phyloP scores from a whole-genome alignment of 1,284 basidiomycete genomes.

The Coniferiporia sulphurascens region DNA sequence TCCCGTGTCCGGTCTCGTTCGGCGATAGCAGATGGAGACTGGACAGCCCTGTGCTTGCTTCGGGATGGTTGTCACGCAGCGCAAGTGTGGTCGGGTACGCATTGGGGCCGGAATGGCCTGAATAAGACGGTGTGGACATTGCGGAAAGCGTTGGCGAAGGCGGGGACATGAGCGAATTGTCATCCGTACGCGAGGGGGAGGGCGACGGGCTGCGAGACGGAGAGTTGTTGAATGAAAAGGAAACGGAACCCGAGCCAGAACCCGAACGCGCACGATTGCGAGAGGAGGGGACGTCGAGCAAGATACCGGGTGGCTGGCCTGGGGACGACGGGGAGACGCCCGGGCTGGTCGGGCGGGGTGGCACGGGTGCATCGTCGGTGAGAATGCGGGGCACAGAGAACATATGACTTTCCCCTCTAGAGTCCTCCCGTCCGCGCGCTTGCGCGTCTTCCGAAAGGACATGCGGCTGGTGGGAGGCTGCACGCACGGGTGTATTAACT shows the following conservation, averaged over 20 bases:
- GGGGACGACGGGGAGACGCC: background rate
- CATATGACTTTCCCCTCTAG: background rate
- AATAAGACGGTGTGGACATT: conserved; percentile 41
- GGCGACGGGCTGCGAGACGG: conserved; percentile 11
- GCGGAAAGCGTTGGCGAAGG: conserved; percentile 72
- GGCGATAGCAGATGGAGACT: conserved; percentile 47
- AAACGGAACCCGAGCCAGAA: conserved; percentile 11
- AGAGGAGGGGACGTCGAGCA: conserved; percentile 14
- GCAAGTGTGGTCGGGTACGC: conserved; percentile 51
- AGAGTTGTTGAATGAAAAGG: conserved; percentile 11
- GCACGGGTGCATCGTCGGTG: conserved; percentile 5
- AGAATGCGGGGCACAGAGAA: background rate
- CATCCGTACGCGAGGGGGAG: conserved; percentile 8
- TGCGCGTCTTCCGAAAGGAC: background rate
- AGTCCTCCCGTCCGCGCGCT: background rate
- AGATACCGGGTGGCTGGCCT: conserved; percentile 7
- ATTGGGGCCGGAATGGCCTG: conserved; percentile 25
- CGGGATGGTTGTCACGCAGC: conserved; percentile 69
- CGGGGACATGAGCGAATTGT: conserved; percentile 37
- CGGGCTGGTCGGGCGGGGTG: background rate
- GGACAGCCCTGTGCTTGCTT: conserved; percentile 48
- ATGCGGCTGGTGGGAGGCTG: conserved; percentile 2
- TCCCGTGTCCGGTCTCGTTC: conserved; percentile 32
- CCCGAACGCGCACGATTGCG: conserved; percentile 10
- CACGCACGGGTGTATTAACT: background rate